phyloP scores from a whole-genome alignment of 176 grass and related monocot genomes.

The Phoenix roebelenii region DNA sequence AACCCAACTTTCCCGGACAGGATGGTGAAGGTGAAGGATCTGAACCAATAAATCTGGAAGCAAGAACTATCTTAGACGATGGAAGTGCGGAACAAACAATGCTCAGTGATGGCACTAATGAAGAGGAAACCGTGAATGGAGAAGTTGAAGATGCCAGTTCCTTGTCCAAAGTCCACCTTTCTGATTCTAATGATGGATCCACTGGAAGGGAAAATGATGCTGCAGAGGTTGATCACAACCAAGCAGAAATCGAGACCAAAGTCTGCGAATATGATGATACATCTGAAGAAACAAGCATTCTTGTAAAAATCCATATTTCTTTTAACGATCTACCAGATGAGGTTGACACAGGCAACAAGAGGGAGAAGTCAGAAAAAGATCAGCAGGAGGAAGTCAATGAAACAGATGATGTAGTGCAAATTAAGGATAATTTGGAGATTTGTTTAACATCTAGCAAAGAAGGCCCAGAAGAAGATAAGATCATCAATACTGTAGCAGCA shows the following conservation, averaged over 20 bases:
- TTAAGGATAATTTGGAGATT: conserved; percentile 23
- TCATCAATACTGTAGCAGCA: neutral
- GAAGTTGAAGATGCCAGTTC: too few species aligned
- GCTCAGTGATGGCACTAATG: too few species aligned
- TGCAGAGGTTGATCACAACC: neutral
- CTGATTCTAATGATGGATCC: too few species aligned
- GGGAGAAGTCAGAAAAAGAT: neutral
- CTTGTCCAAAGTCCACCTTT: too few species aligned
- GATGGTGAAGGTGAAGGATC: conserved; percentile 18
- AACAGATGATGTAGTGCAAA: neutral
- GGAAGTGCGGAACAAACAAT: neutral
- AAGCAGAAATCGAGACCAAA: neutral
- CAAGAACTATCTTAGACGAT: neutral
- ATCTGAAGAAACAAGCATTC: neutral
- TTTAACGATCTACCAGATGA: neutral
- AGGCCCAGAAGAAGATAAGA: conserved; percentile 35
- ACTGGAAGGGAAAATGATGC: too few species aligned
- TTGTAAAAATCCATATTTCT: neutral
- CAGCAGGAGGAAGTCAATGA: neutral
- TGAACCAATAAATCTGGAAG: conserved; percentile 4
- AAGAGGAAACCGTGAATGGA: too few species aligned
- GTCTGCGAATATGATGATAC: neutral
- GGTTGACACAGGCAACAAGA: neutral
- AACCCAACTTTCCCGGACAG: neutral
- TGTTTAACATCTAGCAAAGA: conserved; percentile 31